Evolutionary conservation across 345 rosid genomes (phyloP).

Genomic region (Acer yangbiense): DNA sequence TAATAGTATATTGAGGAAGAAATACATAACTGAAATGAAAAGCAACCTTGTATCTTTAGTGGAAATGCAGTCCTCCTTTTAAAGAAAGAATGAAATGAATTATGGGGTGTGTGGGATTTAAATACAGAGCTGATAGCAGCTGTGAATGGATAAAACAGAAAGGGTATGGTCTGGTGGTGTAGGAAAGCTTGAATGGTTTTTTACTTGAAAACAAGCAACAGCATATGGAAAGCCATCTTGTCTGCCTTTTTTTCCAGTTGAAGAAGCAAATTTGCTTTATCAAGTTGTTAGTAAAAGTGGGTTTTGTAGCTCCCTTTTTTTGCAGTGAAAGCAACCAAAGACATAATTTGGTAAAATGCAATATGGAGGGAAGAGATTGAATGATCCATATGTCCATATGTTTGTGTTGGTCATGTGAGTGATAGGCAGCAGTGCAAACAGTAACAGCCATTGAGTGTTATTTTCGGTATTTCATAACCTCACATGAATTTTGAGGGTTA

Average conservation of each 20-base stretch:
- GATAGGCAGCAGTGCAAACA: neutral
- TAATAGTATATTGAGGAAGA: no score
- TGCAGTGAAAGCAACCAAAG: neutral
- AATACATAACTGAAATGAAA: no score
- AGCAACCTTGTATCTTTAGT: no score
- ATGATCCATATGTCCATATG: neutral
- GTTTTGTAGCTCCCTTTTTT: no score
- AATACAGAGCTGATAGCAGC: no score
- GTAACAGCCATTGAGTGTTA: neutral
- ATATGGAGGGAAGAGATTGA: neutral
- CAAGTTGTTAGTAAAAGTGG: no score
- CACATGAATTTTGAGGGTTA: neutral
- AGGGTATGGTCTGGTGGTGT: neutral
- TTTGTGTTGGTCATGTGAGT: neutral
- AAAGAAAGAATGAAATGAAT: no score
- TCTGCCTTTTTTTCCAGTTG: constrained; percentile 26
- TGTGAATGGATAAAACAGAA: no score
- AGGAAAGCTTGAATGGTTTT: neutral
- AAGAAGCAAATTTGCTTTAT: constrained; percentile 11
- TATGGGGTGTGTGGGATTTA: no score
- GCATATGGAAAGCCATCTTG: constrained; percentile 31
- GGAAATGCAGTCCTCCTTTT: no score
- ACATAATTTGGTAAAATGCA: no score
- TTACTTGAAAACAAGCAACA: constrained; percentile 5
- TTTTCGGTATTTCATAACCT: neutral